These are phyloP conservation scores for Lentinus tigrinus DNA, from an alignment of 768 basidiomycete species.

Conservation along the genomic window DNA sequence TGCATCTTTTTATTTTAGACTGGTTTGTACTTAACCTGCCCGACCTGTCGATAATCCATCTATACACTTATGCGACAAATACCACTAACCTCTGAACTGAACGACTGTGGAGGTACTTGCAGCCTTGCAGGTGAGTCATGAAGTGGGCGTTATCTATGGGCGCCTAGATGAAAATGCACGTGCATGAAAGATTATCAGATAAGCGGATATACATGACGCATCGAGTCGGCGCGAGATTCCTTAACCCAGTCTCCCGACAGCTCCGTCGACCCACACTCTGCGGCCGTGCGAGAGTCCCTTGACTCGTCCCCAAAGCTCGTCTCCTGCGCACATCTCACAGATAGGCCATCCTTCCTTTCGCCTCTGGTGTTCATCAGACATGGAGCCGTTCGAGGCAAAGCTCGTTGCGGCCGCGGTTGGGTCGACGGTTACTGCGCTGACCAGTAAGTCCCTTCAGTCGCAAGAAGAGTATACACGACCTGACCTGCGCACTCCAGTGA, in stretches of 20 bases:
- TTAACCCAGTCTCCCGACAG: neutral
- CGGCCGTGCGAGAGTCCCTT: conserved; percentile 8
- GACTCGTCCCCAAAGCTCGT: neutral
- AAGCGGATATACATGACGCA: conserved; percentile 11
- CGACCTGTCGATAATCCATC: conserved; percentile 17
- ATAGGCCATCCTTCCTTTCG: neutral
- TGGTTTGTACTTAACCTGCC: conserved; percentile 20
- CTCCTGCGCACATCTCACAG: neutral
- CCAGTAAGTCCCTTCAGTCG: conserved; percentile 50
- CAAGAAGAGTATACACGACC: neutral
- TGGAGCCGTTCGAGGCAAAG: conserved; percentile 80
- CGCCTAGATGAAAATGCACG: neutral
- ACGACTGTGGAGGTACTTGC: no score
- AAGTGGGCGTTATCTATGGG: neutral
- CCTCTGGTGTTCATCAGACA: conserved; percentile 22
- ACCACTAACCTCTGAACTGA: neutral
- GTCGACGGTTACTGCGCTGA: conserved; percentile 77
- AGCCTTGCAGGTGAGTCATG: neutral
- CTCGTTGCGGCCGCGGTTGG: conserved; percentile 78
- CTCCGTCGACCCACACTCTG: conserved; percentile 3
- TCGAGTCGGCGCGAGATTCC: conserved; percentile 6
- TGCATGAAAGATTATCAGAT: conserved; percentile 14
- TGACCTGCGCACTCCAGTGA: conserved; percentile 60
- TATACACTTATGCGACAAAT: neutral
- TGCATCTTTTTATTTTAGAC: conserved; percentile 21